Percentiles rank a stretch among this genome's conserved stretches.
Evolutionary conservation across 2,329 filamentous ascomycete genomes (phyloP).

Genomic region (Cladosporium sphaerospermum): DNA sequence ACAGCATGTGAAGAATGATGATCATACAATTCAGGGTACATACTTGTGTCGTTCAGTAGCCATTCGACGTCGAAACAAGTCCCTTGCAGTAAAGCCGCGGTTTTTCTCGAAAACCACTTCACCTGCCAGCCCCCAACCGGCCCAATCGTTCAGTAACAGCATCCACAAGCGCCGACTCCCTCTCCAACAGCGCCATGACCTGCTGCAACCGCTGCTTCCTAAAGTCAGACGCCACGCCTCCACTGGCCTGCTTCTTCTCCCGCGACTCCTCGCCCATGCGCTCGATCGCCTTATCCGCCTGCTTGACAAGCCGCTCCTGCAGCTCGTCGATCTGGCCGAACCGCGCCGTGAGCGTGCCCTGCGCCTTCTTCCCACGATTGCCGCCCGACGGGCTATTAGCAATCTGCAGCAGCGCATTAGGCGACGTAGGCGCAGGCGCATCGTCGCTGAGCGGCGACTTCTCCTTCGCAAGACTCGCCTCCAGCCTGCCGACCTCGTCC

Average conservation of each 20-base stretch:
- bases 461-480: slow-evolving; percentile 21
- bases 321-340: slow-evolving; percentile 23
- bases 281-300: slow-evolving; percentile 24
- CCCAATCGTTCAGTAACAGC: slow-evolving; percentile 59
- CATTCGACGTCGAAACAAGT: no score
- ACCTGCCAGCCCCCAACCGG: slow-evolving; percentile 36
- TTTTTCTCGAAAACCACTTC: no score
- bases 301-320: slow-evolving; percentile 22
- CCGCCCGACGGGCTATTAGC: slow-evolving; percentile 16
- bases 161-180: slow-evolving; percentile 63
- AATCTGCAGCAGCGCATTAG: slow-evolving; percentile 26
- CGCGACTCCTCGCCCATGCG: slow-evolving; percentile 22
- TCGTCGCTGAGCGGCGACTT: neutral
- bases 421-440: slow-evolving; percentile 11
- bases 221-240: slow-evolving; percentile 53
- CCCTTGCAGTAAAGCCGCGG: no score
- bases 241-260: slow-evolving; percentile 29
- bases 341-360: slow-evolving; percentile 17
- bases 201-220: slow-evolving; percentile 58
- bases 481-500: slow-evolving; percentile 46
- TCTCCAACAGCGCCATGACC: slow-evolving; percentile 57
- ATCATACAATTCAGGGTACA: no score
- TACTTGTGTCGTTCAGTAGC: no score
- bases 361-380: neutral
- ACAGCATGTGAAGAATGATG: no score